These are phyloP conservation scores for Taphrina wiesneri DNA, from an alignment of 1,139 yeast genomes.

Conservation along the genomic window DNA sequence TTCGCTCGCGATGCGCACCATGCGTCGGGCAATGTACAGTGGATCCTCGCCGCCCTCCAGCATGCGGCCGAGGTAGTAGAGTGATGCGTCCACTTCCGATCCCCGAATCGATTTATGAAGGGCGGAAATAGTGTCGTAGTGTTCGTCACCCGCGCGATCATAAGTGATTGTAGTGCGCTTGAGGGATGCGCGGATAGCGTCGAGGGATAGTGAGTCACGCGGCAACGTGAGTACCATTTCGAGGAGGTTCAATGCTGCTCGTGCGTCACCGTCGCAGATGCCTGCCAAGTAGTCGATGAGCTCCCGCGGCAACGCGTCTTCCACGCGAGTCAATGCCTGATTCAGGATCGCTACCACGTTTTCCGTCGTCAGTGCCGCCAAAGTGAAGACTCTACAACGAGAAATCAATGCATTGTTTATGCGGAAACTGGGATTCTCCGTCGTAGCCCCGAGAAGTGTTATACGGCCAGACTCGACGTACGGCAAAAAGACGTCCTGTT, in stretches of 20 bases:
- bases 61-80: constrained; percentile 85
- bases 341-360: constrained; percentile 62
- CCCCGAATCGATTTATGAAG: constrained; percentile 91
- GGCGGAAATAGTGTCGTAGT: constrained; percentile 82
- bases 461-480: constrained; percentile 51
- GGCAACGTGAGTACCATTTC: constrained; percentile 52
- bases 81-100: constrained; percentile 81
- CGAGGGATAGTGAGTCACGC: constrained; percentile 37
- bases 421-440: constrained; percentile 94
- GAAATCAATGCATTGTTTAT: constrained; percentile 84
- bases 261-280: constrained; percentile 84
- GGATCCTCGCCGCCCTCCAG: constrained; percentile 93
- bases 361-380: constrained; percentile 60
- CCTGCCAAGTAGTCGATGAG: constrained; percentile 70
- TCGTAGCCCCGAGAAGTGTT: constrained; percentile 79
- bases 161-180: constrained; percentile 65
- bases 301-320: constrained; percentile 46
- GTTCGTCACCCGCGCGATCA: constrained; percentile 86
- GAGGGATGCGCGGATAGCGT: constrained; percentile 50
- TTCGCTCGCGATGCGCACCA: constrained; percentile 62
- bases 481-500: constrained; percentile 73
- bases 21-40: constrained; percentile 80
- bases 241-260: constrained; percentile 74
- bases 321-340: constrained; percentile 51
- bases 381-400: constrained; percentile 80